Conservation (phyloP, 805 yeast genomes). For the Metschnikowia orientalis region DNA sequence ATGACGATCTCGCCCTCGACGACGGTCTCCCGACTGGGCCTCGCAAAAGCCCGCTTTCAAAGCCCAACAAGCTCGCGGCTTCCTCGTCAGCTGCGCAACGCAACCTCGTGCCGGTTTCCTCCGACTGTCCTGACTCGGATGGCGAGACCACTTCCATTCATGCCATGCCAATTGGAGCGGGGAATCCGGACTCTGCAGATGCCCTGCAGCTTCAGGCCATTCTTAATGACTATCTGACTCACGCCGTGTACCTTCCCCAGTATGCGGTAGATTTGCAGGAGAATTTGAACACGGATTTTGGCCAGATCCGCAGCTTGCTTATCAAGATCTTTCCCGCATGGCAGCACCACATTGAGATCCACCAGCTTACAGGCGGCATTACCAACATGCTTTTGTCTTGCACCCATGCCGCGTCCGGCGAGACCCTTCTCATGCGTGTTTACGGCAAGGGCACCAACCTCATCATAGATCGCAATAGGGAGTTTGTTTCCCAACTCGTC, state of each 20-base stretch:
- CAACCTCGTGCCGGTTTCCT: background rate
- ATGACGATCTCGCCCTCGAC: conserved; percentile 8
- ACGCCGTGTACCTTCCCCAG: conserved; percentile 48
- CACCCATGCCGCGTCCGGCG: conserved; percentile 24
- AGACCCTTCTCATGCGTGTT: conserved; percentile 56
- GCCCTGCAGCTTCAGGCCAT: conserved; percentile 12
- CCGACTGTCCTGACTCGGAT: conserved; percentile 1
- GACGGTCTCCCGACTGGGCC: too few relatives aligned
- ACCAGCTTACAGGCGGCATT: conserved; percentile 57
- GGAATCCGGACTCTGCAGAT: conserved; percentile 1
- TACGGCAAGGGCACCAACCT: conserved; percentile 71
- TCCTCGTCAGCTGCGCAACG: background rate
- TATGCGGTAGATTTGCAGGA: conserved; percentile 36
- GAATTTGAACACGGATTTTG: conserved; percentile 29
- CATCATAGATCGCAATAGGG: conserved; percentile 71
- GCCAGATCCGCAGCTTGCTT: conserved; percentile 38
- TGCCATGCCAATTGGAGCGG: conserved; percentile 5
- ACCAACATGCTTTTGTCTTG: conserved; percentile 57
- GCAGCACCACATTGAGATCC: conserved; percentile 31
- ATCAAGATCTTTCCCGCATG: conserved; percentile 45
- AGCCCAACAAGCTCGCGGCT: too few relatives aligned
- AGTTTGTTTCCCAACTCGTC: conserved; percentile 64
- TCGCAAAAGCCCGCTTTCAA: background rate
- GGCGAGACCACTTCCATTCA: background rate
- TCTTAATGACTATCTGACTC: conserved; percentile 34